A percentile compares a stretch with the other conserved stretches of the same genome.
Conservation (phyloP, 1,284 basidiomycete genomes). For the Volvariella volvacea region DNA sequence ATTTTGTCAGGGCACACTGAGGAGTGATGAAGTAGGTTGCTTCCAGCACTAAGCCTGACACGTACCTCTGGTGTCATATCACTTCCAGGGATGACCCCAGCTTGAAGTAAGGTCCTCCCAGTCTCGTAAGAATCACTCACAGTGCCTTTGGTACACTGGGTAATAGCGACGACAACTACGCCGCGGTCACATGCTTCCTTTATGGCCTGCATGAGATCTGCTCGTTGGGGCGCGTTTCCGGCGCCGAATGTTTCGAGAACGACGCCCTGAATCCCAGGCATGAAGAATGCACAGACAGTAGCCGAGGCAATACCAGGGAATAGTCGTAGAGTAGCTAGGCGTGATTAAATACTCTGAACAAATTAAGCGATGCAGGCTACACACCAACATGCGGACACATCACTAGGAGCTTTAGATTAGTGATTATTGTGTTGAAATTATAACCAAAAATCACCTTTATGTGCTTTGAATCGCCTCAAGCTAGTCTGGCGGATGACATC, state of each 20-base stretch:
- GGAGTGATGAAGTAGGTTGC: not conserved
- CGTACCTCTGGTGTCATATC: slow-evolving; percentile 93
- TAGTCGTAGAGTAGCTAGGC: slow-evolving; percentile 65
- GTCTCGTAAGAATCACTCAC: slow-evolving; percentile 81
- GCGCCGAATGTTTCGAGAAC: slow-evolving; percentile 89
- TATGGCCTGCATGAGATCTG: slow-evolving; percentile 63
- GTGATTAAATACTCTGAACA: not conserved
- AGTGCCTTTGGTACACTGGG: slow-evolving; percentile 81
- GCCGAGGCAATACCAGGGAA: slow-evolving; percentile 82
- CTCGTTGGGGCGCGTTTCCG: slow-evolving; percentile 75
- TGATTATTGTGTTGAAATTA: not conserved
- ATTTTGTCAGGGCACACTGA: slow-evolving; percentile 83
- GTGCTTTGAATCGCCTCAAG: slow-evolving; percentile 70
- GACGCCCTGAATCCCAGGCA: slow-evolving; percentile 67
- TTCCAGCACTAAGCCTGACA: not conserved
- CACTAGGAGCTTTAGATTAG: slow-evolving; percentile 29
- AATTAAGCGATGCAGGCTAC: not conserved
- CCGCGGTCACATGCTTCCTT: slow-evolving; percentile 78
- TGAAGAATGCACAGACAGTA: slow-evolving; percentile 68
- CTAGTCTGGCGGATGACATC: slow-evolving; percentile 77
- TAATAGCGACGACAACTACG: slow-evolving; percentile 85
- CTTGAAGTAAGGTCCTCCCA: slow-evolving; percentile 64
- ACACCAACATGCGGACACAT: slow-evolving; percentile 75
- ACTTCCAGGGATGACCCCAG: slow-evolving; percentile 72
- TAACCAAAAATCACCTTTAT: slow-evolving; percentile 51